A percentile compares a stretch with the other conserved stretches of the same genome.
Conservation (phyloP, 371 early-diverging fungal genomes). For the Apophysomyces trapeziformis region DNA sequence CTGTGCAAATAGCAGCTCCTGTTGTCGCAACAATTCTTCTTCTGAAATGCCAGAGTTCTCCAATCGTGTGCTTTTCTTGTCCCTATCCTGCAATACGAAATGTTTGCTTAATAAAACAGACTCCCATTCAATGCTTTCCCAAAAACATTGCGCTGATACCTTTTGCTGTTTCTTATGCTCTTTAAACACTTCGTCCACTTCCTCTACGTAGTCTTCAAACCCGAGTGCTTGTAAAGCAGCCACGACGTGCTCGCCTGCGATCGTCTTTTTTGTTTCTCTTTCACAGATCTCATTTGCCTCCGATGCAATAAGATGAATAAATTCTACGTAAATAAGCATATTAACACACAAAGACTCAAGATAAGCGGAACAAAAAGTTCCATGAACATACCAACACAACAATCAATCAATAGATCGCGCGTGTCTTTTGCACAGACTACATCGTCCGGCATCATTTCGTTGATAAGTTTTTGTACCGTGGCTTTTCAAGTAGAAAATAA, state of each 20-base stretch:
- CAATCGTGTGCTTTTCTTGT: conserved; percentile 84
- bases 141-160: conserved; percentile 39
- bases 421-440: conserved; percentile 94
- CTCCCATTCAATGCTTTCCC: too few relatives aligned
- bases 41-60: conserved; percentile 89
- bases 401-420: conserved; percentile 91
- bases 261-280: conserved; percentile 97
- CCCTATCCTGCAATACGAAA: conserved; percentile 71
- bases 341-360: neutral
- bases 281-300: conserved; percentile 98
- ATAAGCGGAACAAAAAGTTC: neutral
- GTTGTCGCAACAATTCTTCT: conserved; percentile 90
- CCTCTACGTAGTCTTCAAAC: conserved; percentile 90
- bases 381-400: conserved; percentile 82
- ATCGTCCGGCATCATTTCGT: conserved; percentile 91
- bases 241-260: conserved; percentile 97
- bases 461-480: conserved; percentile 96
- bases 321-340: conserved; percentile 61
- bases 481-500: conserved; percentile 56
- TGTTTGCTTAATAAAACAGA: too few relatives aligned
- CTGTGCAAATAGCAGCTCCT: conserved; percentile 94
- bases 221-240: conserved; percentile 90
- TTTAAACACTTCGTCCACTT: conserved; percentile 87
- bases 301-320: conserved; percentile 91
- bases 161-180: conserved; percentile 91